Evolutionary conservation across 768 basidiomycete species (phyloP).

Genomic region (Vishniacozyma victoriae): DNA sequence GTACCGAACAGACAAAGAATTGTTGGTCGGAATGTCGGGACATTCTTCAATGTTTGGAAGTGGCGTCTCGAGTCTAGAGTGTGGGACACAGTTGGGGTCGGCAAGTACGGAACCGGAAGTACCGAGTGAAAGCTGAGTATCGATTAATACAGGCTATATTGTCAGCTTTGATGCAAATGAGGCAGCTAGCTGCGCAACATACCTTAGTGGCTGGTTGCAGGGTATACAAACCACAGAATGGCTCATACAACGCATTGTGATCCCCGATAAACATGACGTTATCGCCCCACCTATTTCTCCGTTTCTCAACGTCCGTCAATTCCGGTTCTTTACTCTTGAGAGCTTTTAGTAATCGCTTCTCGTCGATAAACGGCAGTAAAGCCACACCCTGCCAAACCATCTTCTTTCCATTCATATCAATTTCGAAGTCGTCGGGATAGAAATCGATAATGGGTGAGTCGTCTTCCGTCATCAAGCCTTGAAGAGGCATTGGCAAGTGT

Average conservation of each 20-base stretch:
- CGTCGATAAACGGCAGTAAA: constrained; percentile 89
- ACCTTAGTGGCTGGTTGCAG: constrained; percentile 79
- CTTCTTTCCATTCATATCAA: constrained; percentile 99
- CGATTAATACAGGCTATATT: constrained; percentile 69
- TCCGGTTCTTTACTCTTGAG: constrained; percentile 59
- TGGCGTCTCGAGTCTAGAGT: constrained; percentile 79
- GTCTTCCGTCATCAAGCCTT: constrained; percentile 75
- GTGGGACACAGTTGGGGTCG: constrained; percentile 83
- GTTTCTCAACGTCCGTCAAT: constrained; percentile 73
- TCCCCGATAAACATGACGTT: constrained; percentile 76
- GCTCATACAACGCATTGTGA: constrained; percentile 77
- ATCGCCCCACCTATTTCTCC: constrained; percentile 77
- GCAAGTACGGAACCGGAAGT: constrained; percentile 73
- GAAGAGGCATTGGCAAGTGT: constrained; percentile 82
- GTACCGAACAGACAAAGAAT: constrained; percentile 78
- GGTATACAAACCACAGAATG: constrained; percentile 81
- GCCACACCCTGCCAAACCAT: constrained; percentile 99
- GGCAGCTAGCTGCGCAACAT: constrained; percentile 39
- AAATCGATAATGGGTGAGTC: constrained; percentile 93
- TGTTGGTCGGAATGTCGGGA: constrained; percentile 78
- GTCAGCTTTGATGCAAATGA: constrained; percentile 1
- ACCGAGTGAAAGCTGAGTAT: constrained; percentile 65
- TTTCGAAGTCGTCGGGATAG: constrained; percentile 83
- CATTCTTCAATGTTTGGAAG: constrained; percentile 56
- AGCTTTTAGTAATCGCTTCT: constrained; percentile 70